These are phyloP conservation scores for Penicillium sp. DNA, from an alignment of 2,329 filamentous ascomycete species.

Conservation along the genomic window DNA sequence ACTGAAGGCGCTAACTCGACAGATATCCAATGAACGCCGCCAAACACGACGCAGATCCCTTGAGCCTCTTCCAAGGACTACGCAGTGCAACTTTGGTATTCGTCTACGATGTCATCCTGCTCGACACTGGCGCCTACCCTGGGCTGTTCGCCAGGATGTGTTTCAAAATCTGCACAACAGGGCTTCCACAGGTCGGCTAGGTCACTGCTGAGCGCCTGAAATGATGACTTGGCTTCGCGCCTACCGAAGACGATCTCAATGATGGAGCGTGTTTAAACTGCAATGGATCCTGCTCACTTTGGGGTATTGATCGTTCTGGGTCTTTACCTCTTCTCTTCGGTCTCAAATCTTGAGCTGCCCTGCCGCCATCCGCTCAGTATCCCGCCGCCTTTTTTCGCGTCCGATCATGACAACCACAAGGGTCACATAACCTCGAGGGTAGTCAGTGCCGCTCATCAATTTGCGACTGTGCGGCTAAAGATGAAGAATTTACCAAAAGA, in stretches of 20 bases:
- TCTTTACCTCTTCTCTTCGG: background rate
- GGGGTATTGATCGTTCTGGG: no score
- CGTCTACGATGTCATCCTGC: conserved; percentile 15
- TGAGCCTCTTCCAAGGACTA: background rate
- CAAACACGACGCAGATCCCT: background rate
- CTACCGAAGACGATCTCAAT: background rate
- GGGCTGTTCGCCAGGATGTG: conserved; percentile 13
- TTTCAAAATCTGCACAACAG: conserved; percentile 18
- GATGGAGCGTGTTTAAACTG: no score
- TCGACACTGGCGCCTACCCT: conserved; percentile 28
- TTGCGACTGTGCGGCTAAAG: no score
- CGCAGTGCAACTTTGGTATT: no score
- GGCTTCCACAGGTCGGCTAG: conserved; percentile 6
- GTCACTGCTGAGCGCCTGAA: conserved; percentile 9
- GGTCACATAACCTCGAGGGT: conserved; percentile 20
- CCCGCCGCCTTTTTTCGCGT: background rate
- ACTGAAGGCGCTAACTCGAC: conserved; percentile 11
- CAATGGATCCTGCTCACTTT: no score
- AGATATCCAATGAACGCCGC: conserved; percentile 7
- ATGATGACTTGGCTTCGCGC: conserved; percentile 11
- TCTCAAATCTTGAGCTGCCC: background rate
- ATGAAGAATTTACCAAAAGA: no score
- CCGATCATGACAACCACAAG: conserved; percentile 21
- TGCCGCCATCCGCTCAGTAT: background rate
- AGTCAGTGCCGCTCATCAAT: conserved; percentile 15